These are phyloP conservation scores for Malus orientalis DNA, from an alignment of 306 rosid genomes.

Conservation along the genomic window DNA sequence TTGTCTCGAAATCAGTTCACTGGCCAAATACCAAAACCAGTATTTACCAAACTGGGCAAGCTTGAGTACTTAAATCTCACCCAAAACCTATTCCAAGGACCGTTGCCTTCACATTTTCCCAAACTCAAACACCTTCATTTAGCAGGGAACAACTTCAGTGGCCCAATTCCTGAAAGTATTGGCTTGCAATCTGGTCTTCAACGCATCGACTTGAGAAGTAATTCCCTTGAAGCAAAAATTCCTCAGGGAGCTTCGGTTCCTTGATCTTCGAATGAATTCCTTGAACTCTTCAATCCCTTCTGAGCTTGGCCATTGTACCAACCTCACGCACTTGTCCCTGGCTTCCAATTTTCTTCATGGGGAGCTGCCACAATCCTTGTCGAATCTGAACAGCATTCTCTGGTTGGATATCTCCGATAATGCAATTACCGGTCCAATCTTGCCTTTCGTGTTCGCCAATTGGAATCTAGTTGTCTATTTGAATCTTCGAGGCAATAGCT, in stretches of 20 bases:
- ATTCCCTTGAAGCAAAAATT: too few relatives aligned
- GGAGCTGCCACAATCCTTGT: conserved; percentile 26
- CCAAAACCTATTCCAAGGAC: conserved; percentile 25
- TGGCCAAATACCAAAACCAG: conserved; percentile 20
- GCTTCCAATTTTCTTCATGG: conserved; percentile 40
- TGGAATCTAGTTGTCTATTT: conserved; percentile 39
- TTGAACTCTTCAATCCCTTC: too few relatives aligned
- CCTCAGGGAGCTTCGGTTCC: too few relatives aligned
- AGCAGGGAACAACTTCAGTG: conserved; percentile 25
- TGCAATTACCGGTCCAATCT: conserved; percentile 35
- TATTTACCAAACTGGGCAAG: conserved; percentile 28
- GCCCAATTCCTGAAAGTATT: conserved; percentile 23
- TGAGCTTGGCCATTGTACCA: conserved; percentile 17
- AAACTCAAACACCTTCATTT: conserved; percentile 39
- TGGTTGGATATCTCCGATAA: conserved; percentile 30
- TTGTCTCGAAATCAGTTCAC: conserved; percentile 30
- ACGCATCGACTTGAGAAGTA: too few relatives aligned
- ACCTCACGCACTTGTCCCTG: conserved; percentile 36
- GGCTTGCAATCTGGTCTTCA: too few relatives aligned
- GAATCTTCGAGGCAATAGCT: conserved; percentile 41
- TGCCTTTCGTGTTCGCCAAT: conserved; percentile 35
- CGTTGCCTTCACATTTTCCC: conserved; percentile 37
- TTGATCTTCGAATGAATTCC: too few relatives aligned
- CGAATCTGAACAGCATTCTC: conserved; percentile 13
- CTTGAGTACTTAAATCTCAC: conserved; percentile 57